Evolutionary conservation across 2,329 filamentous ascomycete genomes (phyloP).

Genomic region (Tolypocladium tundrense): DNA sequence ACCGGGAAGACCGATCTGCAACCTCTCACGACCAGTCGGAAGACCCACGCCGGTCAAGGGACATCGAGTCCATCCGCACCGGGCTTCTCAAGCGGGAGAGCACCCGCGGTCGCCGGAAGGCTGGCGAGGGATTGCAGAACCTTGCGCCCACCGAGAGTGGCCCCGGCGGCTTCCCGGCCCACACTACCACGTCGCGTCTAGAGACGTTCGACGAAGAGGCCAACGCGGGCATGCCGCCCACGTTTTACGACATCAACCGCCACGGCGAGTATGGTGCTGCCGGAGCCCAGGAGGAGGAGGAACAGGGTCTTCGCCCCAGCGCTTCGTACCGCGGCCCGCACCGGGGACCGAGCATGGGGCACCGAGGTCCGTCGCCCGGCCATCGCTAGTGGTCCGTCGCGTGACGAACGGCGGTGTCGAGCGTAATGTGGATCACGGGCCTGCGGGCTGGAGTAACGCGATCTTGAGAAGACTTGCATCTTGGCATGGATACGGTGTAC

Average conservation of each 20-base stretch:
- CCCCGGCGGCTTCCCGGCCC: constrained; percentile 12
- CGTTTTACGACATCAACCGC: constrained; percentile 20
- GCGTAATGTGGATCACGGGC: background rate
- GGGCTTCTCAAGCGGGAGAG: constrained; percentile 30
- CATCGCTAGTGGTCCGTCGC: constrained; percentile 7
- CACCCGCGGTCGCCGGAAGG: constrained; percentile 37
- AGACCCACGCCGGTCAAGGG: constrained; percentile 23
- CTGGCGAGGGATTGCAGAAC: constrained; percentile 33
- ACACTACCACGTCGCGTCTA: constrained; percentile 20
- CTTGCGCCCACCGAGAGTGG: constrained; percentile 17
- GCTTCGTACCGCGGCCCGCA: constrained; percentile 4
- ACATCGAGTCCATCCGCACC: constrained; percentile 26
- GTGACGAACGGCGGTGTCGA: background rate
- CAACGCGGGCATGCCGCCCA: constrained; percentile 21
- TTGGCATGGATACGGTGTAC: background rate
- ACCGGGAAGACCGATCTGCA: constrained; percentile 6
- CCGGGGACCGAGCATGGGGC: constrained; percentile 6
- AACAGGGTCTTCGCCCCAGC: constrained; percentile 6
- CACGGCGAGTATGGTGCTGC: background rate
- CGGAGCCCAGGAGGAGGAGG: constrained; percentile 7
- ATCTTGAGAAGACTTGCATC: background rate
- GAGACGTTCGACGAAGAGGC: constrained; percentile 34
- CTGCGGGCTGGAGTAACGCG: background rate
- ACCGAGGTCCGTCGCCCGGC: constrained; percentile 9
- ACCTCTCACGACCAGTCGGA: constrained; percentile 18